phyloP scores from a whole-genome alignment of 169 alveolate species.

The Babesia microti region DNA sequence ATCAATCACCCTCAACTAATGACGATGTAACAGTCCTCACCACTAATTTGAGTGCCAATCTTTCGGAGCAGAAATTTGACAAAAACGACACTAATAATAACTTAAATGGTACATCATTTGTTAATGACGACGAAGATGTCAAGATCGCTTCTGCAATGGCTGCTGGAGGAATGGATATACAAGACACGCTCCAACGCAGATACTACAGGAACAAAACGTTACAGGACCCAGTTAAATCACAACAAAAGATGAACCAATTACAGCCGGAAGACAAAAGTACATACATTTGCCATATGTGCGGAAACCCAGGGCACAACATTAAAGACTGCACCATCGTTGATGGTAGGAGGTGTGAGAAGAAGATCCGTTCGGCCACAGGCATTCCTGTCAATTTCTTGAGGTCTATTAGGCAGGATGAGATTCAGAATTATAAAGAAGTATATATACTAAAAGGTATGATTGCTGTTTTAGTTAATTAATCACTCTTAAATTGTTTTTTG shows the following conservation, averaged over 20 bases:
- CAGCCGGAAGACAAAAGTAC: constrained; percentile 20
- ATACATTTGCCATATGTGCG: constrained; percentile 77
- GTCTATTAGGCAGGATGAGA: constrained; percentile 59
- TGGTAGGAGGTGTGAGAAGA: constrained; percentile 60
- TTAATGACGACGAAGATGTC: constrained; percentile 24
- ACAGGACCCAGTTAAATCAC: neutral
- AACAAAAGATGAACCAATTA: constrained; percentile 2
- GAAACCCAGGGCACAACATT: constrained; percentile 71
- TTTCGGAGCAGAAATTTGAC: neutral
- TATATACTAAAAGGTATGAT: constrained; percentile 46
- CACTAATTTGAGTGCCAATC: neutral
- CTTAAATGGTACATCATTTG: neutral
- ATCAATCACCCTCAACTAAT: neutral
- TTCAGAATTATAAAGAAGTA: constrained; percentile 61
- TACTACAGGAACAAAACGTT: constrained; percentile 33
- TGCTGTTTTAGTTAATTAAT: neutral
- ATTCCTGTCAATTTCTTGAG: constrained; percentile 67
- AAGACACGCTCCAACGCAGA: constrained; percentile 12
- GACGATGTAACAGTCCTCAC: neutral
- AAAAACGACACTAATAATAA: neutral
- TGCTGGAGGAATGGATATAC: constrained; percentile 15
- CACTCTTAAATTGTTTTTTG: neutral
- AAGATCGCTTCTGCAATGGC: constrained; percentile 19
- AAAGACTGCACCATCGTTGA: constrained; percentile 58
- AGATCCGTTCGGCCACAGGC: constrained; percentile 74